phyloP scores from a whole-genome alignment of 1,139 yeast genomes.

The Candida pseudoviswanathii region DNA sequence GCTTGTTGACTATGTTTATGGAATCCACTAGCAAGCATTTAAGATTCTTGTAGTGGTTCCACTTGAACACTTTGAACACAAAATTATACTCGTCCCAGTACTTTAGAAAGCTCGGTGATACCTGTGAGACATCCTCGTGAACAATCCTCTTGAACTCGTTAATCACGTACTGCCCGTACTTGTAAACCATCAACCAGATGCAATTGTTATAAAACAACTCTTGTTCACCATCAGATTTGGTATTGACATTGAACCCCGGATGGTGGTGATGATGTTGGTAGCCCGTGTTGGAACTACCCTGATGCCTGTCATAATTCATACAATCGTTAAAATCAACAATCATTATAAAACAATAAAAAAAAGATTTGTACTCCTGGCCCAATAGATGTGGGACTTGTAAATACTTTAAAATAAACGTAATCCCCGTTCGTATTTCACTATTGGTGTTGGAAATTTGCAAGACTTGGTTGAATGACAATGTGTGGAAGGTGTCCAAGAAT shows the following conservation, averaged over 20 bases:
- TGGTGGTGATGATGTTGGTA: constrained; percentile 13
- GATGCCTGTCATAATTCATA: constrained; percentile 4
- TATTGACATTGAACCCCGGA: constrained; percentile 33
- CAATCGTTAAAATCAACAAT: constrained; percentile 27
- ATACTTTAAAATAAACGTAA: constrained; percentile 15
- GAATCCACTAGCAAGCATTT: constrained; percentile 17
- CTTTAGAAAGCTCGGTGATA: constrained; percentile 14
- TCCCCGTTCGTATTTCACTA: constrained; percentile 11
- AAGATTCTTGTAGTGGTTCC: constrained; percentile 21
- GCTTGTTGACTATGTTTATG: constrained; percentile 17
- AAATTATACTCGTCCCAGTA: constrained; percentile 22
- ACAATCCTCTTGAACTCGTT: constrained; percentile 14
- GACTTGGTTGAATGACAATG: constrained; percentile 15
- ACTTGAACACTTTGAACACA: constrained; percentile 21
- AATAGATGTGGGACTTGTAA: constrained; percentile 17
- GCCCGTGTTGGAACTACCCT: background rate
- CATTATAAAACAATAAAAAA: constrained; percentile 28
- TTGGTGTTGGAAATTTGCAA: constrained; percentile 13
- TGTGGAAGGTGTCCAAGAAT: constrained; percentile 14
- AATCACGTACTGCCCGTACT: constrained; percentile 21
- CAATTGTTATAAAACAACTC: constrained; percentile 19
- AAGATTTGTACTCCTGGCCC: constrained; percentile 17
- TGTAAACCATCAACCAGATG: constrained; percentile 25
- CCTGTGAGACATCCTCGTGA: background rate
- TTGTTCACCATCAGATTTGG: constrained; percentile 11